Conservation (phyloP, 2,329 filamentous ascomycete species). For the Claviceps humidiphila region DNA sequence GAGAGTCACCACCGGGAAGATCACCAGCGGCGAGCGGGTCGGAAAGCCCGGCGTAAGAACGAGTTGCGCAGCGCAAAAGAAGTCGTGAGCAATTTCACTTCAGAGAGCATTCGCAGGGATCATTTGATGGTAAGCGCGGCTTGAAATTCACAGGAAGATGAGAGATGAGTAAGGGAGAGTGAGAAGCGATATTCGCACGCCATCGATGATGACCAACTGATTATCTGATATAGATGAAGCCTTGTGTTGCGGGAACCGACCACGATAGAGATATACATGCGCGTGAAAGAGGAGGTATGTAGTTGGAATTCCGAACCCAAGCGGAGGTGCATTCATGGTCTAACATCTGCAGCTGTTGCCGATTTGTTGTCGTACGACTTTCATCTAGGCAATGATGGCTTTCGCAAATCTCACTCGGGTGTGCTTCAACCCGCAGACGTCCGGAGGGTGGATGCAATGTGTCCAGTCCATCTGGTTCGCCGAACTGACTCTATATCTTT, state of each 20-base stretch:
- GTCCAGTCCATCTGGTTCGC: too few species aligned
- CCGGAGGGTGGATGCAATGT: too few species aligned
- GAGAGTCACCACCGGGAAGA: not conserved
- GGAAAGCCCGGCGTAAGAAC: constrained; percentile 9
- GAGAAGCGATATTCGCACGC: not conserved
- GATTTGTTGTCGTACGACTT: constrained; percentile 4
- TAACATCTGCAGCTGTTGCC: not conserved
- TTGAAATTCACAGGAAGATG: not conserved
- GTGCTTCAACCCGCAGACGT: not conserved
- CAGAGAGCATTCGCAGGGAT: constrained; percentile 13
- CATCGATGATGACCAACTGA: not conserved
- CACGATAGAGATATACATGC: not conserved
- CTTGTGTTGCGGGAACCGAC: not conserved
- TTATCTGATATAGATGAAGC: constrained; percentile 1
- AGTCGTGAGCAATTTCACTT: constrained; percentile 42
- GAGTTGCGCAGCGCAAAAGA: constrained; percentile 26
- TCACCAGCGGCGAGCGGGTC: not conserved
- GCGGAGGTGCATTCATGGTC: not conserved
- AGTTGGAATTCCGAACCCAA: not conserved
- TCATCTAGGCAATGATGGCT: not conserved
- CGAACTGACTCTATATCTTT: too few species aligned
- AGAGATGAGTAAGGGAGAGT: too few species aligned
- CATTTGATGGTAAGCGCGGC: constrained; percentile 2
- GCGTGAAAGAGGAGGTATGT: not conserved
- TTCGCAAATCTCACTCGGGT: not conserved